These are phyloP conservation scores for Podospora comata DNA, from an alignment of 495 filamentous ascomycete species.

Conservation along the genomic window DNA sequence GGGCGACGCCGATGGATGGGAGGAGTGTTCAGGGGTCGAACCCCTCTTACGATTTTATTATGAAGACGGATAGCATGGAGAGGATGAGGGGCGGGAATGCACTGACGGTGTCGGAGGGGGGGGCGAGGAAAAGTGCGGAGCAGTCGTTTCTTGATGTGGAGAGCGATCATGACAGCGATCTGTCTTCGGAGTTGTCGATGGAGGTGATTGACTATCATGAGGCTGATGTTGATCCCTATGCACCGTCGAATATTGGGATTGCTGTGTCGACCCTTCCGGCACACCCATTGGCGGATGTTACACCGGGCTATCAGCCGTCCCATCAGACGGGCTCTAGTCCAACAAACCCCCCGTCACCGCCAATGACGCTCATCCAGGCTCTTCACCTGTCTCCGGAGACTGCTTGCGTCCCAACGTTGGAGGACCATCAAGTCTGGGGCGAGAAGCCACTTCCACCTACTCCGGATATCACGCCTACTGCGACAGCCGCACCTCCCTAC, in stretches of 20 bases:
- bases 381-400: constrained; percentile 45
- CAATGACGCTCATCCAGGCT: constrained; percentile 67
- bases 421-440: constrained; percentile 42
- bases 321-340: constrained; percentile 46
- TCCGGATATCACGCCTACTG: constrained; percentile 51
- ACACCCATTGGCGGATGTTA: constrained; percentile 56
- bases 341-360: constrained; percentile 77
- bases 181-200: constrained; percentile 77
- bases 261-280: constrained; percentile 52
- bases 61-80: constrained; percentile 45
- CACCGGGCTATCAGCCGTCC: constrained; percentile 11
- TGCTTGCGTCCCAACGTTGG: constrained; percentile 33
- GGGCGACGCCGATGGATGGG: constrained; percentile 27
- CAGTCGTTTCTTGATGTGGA: constrained; percentile 65
- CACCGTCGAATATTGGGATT: constrained; percentile 37
- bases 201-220: constrained; percentile 56
- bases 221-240: constrained; percentile 34
- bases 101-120: constrained; percentile 9
- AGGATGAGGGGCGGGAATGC: constrained; percentile 32
- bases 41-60: constrained; percentile 49
- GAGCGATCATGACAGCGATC: constrained; percentile 67
- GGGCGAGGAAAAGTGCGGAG: constrained; percentile 34
- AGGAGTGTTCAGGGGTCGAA: constrained; percentile 37
- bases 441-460: constrained; percentile 52
- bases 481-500: constrained; percentile 25